Base-by-base conservation (phyloP, 2,329 filamentous ascomycete genomes). In the Cryoendolithus antarcticus region DNA sequence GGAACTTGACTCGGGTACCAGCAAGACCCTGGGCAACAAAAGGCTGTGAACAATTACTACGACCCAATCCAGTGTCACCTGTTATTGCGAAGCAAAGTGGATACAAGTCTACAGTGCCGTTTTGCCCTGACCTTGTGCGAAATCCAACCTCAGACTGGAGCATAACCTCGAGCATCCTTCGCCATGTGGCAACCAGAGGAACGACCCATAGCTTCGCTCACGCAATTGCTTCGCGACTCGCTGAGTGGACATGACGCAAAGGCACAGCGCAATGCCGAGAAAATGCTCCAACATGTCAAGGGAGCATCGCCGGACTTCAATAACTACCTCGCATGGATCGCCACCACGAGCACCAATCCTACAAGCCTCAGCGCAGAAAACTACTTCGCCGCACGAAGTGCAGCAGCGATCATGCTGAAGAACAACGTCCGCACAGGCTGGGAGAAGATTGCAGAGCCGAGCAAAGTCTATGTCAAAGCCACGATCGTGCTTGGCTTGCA, bases 271-370 rank as follows among this genome's bases (percentile, higher is more conserved):
- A 82, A 93, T 63, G 89, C 91, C 41, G 89, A 94, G 66, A 65
- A 76, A 62, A 93, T 96, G 85, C 83, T 98, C 53, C 72, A 77
- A 49, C 83, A 93, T 66, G 91, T 89, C 44, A 93, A 85, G 59
- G 24, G 24, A 8, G 67, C 71, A 38, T 91, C 84, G 8, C 88
- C 88, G 35, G 89, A 96, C 61, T 84, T 95, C 69, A 89, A 93
- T 69, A 96, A 96, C 65, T 98, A 98, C 62, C 78, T 98, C 33
- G 83, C 86, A 51, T 95, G 83, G 62, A 75, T 98, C 46, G 93
- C 62, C 85, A 83, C 44, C 86, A 75, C 52, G 60, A 47, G 67
- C 64, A 39, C 75, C 82, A 34, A 62, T 68, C 27, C 30, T 30
- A 47, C 44, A 41, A 77, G 69, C 46, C 66, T 83, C 56, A 67